A percentile compares a stretch with the other conserved stretches of the same genome.
Evolutionary conservation across 1,139 yeast genomes (phyloP).

Genomic region (Taphrina flavorubra): DNA sequence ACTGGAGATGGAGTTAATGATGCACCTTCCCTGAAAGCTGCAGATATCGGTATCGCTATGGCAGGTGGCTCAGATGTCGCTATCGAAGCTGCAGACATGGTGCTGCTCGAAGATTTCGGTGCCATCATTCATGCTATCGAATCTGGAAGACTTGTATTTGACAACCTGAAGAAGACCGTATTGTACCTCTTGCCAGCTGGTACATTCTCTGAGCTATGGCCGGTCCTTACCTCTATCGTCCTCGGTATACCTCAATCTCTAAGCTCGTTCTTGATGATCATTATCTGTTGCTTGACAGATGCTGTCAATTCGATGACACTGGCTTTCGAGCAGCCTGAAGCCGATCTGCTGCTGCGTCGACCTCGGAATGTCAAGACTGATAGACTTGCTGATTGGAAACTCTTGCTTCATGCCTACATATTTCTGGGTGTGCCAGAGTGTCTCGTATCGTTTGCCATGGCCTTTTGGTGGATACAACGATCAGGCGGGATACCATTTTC

Average conservation of each 20-base stretch:
- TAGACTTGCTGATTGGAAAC: slow-evolving; percentile 56
- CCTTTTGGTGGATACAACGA: slow-evolving; percentile 56
- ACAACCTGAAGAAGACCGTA: slow-evolving; percentile 60
- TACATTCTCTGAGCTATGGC: slow-evolving; percentile 61
- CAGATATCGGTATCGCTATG: slow-evolving; percentile 78
- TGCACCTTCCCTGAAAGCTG: slow-evolving; percentile 79
- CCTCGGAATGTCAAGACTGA: slow-evolving; percentile 59
- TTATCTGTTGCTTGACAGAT: slow-evolving; percentile 53
- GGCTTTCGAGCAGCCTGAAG: slow-evolving; percentile 55
- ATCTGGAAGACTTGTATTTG: slow-evolving; percentile 61
- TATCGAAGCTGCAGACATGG: slow-evolving; percentile 63
- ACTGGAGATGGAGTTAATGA: slow-evolving; percentile 84
- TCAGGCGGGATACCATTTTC: slow-evolving; percentile 54
- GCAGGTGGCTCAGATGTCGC: slow-evolving; percentile 63
- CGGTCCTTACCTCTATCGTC: slow-evolving; percentile 58
- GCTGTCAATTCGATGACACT: slow-evolving; percentile 40
- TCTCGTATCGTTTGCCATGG: slow-evolving; percentile 57
- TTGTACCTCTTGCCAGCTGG: slow-evolving; percentile 64
- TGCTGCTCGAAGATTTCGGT: slow-evolving; percentile 55
- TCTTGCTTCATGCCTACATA: slow-evolving; percentile 58
- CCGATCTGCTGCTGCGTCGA: slow-evolving; percentile 55
- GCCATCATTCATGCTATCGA: slow-evolving; percentile 59
- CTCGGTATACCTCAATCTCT: slow-evolving; percentile 62
- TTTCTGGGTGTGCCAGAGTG: slow-evolving; percentile 57
- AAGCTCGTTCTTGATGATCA: slow-evolving; percentile 61